These are phyloP conservation scores for Chaetomium cochliodes DNA, from an alignment of 495 filamentous ascomycete genomes.

Conservation along the genomic window DNA sequence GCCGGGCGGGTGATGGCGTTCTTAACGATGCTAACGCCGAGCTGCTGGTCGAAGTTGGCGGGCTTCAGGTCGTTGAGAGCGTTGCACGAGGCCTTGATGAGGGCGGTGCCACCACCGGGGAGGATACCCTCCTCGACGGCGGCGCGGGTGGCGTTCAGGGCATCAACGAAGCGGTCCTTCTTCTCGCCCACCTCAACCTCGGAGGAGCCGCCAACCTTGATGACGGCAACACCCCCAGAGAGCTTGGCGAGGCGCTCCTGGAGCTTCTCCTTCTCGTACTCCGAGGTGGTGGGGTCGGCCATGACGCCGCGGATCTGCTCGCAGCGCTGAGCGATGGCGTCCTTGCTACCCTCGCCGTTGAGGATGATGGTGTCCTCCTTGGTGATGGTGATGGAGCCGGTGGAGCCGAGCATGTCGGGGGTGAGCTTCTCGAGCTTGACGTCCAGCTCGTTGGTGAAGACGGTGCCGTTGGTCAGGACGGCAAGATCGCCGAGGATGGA, in stretches of 20 bases:
- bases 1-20: constrained; percentile 94
- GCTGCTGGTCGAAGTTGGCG: constrained; percentile 97
- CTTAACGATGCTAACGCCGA: constrained; percentile 96
- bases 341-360: constrained; percentile 96
- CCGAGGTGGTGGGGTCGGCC: constrained; percentile 85
- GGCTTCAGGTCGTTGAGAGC: constrained; percentile 77
- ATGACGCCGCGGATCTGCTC: constrained; percentile 99
- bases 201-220: constrained; percentile 95
- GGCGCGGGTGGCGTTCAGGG: constrained; percentile 95
- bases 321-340: constrained; percentile 88
- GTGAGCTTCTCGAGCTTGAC: constrained; percentile 98
- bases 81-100: constrained; percentile 94
- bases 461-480: constrained; percentile 91
- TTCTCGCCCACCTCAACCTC: constrained; percentile 99
- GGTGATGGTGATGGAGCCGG: constrained; percentile 97
- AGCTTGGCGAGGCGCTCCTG: constrained; percentile 99
- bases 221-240: constrained; percentile 97
- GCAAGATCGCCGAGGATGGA: constrained; percentile 95
- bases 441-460: constrained; percentile 97
- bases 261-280: constrained; percentile 99
- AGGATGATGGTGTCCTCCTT: constrained; percentile 99
- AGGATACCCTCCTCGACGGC: constrained; percentile 99
- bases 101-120: constrained; percentile 94
- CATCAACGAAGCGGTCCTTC: constrained; percentile 99
- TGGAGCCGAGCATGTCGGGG: constrained; percentile 91